Evolutionary conservation across 371 early-diverging fungal genomes (phyloP).

Genomic region (Phascolomyces articulosus): DNA sequence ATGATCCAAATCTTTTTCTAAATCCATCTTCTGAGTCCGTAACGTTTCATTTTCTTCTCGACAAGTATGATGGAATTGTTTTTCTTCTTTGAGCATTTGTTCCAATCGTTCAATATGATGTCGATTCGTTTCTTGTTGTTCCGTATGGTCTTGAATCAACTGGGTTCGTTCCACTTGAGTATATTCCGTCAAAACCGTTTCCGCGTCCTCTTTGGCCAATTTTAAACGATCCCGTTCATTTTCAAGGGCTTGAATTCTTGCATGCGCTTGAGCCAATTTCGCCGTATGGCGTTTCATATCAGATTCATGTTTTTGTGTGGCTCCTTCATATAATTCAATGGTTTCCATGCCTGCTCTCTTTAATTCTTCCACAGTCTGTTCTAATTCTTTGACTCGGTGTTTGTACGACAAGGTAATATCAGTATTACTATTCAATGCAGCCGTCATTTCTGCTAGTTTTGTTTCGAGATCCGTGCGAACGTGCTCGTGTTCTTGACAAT

Average conservation of each 20-base stretch:
- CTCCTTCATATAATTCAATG: conserved; percentile 36
- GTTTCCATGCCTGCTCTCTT: conserved; percentile 39
- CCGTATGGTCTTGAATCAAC: background rate
- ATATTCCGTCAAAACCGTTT: conserved; percentile 30
- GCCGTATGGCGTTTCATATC: conserved; percentile 24
- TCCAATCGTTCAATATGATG: conserved; percentile 25
- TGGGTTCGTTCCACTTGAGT: conserved; percentile 5
- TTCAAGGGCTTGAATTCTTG: conserved; percentile 24
- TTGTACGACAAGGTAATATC: conserved; percentile 76
- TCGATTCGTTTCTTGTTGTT: conserved; percentile 6
- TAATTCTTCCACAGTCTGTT: conserved; percentile 26
- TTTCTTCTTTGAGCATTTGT: background rate
- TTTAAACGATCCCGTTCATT: conserved; percentile 20
- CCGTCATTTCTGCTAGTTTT: conserved; percentile 13
- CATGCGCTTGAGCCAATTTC: conserved; percentile 16
- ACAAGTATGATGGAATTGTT: background rate
- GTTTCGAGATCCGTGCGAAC: background rate
- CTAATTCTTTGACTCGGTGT: conserved; percentile 11
- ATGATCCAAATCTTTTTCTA: background rate
- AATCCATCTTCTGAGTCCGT: background rate
- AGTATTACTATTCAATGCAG: conserved; percentile 51
- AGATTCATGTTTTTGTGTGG: conserved; percentile 15
- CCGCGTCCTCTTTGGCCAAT: conserved; percentile 26
- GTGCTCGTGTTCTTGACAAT: conserved; percentile 5
- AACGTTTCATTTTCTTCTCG: background rate